A percentile compares a stretch with the other conserved stretches of the same genome.
These are phyloP conservation scores for Lojkania enalia DNA, from an alignment of 2,329 filamentous ascomycete genomes.

Conservation along the genomic window DNA sequence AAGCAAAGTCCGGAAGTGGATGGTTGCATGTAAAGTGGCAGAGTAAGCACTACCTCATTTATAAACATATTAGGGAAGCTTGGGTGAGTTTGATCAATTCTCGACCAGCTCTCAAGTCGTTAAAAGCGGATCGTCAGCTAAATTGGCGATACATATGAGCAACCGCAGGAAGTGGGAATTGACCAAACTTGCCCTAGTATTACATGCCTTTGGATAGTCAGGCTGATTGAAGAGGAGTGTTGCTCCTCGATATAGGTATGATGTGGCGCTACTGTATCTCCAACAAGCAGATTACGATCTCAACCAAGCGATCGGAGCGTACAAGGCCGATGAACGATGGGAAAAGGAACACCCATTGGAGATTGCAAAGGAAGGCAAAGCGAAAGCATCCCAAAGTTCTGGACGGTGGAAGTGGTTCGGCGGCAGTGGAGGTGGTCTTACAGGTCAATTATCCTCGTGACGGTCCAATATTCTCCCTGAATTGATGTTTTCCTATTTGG, in stretches of 20 bases:
- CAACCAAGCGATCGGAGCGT: conserved; percentile 64
- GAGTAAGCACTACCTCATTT: conserved; percentile 64
- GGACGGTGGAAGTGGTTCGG: conserved; percentile 41
- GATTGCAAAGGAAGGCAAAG: conserved; percentile 51
- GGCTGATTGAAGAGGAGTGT: conserved; percentile 46
- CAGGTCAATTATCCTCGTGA: conserved; percentile 44
- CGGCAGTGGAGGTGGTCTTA: conserved; percentile 37
- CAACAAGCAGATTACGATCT: conserved; percentile 70
- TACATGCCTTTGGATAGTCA: neutral
- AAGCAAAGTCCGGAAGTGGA: conserved; percentile 72
- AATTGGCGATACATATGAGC: too few species aligned
- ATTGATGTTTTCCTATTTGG: too few species aligned
- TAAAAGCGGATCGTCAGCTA: too few species aligned
- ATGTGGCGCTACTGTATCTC: conserved; percentile 74
- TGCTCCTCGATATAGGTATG: conserved; percentile 54
- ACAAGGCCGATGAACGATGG: conserved; percentile 74
- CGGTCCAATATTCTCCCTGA: too few species aligned
- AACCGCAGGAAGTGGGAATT: too few species aligned
- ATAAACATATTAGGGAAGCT: too few species aligned
- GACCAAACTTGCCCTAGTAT: too few species aligned
- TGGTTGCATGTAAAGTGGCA: conserved; percentile 75
- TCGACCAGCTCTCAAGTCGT: too few species aligned
- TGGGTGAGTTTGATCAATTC: too few species aligned
- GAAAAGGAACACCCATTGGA: conserved; percentile 68
- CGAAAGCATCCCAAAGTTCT: conserved; percentile 27